Evolutionary conservation across 2,329 filamentous ascomycete genomes (phyloP), one percentile per base, ranked within the genome.

Genomic region (Apiospora pterosperma): DNA sequence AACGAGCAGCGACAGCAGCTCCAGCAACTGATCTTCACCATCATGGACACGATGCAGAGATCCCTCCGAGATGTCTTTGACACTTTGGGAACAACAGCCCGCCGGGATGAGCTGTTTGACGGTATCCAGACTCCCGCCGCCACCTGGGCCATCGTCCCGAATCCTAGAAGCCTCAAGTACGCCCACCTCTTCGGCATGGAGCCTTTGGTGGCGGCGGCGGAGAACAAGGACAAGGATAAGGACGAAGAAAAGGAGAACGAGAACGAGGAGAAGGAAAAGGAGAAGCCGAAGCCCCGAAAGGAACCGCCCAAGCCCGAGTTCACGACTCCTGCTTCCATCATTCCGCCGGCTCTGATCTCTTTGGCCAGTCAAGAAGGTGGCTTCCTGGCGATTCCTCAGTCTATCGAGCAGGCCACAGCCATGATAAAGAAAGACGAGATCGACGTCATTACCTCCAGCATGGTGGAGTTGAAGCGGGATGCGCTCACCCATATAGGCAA

Each of bases 401-500:
- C 74, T 31, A 65, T 74, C 16, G 67, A 75, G 19, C 72, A 77
- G 59, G 72, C 73, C n/a, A 69, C 67, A 34, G 63, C 66, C 5
- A 72, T 75, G 34, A 69, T 70, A 25, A 78, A 81, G 63, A 79
- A 76, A 38, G 76, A 80, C 5, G 77, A 82, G 64, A 63, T 34
- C n/a, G 72, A 75, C 16, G 52, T 73, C 16, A 41, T 71, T 21
- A 55, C 67, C 12, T 65, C 66, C 12, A 74, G 71, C 55, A 82
- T 90, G 67, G 79, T 84, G 64, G 89, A 92, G 70, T 77, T 93
- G 70, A 93, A 89, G 79, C 88, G 85, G 67, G 88, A 90, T 63
- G 85, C 89, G 1, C 75, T 96, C 5, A 79, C 83, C 7, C 88
- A 90, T 73, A 97, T 95, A 74, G 88, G 91, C 65, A 90, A 92